Evolutionary conservation across 495 filamentous ascomycete genomes (phyloP), one percentile per base, ranked within the genome.

Genomic region (Hypoxylon perforatum): DNA sequence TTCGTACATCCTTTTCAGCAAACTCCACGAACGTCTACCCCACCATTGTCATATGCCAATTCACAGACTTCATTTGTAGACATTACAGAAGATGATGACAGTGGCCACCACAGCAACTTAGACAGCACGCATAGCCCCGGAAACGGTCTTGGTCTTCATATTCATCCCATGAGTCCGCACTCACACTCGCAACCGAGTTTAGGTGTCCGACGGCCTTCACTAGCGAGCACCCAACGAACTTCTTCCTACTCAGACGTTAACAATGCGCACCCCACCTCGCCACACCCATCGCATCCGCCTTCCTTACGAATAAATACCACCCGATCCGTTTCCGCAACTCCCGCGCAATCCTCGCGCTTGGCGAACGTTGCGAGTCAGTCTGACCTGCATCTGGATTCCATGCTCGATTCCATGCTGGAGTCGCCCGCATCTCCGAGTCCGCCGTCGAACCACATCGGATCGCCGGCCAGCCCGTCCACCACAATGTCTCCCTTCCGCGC

Each of bases 1-100:
- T 87, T 87, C 63, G 76, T 85, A 17, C 84, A 87, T 69, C 84
- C 84, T 14, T 87, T 85, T 66, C 82, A 84, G 58, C 84, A 87
- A 65, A 85, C 78, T 0, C 84, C 84, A 38, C 80, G 81, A n/a
- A 85, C 81, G 5, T 82, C 83, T 15, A 87, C 84, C 56, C 84
- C 84, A 36, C 84, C 84, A 52, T 61, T 79, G 25, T 84, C 82
- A 25, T 85, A 85, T 69, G 80, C 81, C 22, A 82, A 81, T 64
- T 86, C 83, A 21, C 69, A 81, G 10, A 78, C 79, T 0, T 82
- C 81, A 8, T 77, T 84, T 54, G 79, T 78, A 66, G 76, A 66
- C 35, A 81, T 84, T 28, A 77, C 76, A 63, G 83, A 84, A 41
- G 80, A 81, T 65, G 76, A 81, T 49, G 75, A 75, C 61, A 60